Base-by-base conservation (phyloP, 176 grass and related monocot genomes). In the Urochloa ruziziensis region DNA sequence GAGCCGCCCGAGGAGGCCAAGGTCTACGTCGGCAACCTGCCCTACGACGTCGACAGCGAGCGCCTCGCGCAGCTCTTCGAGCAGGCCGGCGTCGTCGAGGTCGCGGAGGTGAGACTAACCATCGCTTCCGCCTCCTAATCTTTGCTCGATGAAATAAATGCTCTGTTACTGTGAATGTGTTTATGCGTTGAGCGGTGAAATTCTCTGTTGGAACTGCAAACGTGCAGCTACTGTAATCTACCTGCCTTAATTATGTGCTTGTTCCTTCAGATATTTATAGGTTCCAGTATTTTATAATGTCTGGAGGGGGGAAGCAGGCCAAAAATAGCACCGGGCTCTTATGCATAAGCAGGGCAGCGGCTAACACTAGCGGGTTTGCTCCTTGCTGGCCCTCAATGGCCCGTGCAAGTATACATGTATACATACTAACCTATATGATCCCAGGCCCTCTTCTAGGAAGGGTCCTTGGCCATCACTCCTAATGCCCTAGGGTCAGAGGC, bases 41-140 rank as follows among this genome's bases (percentile, higher is more conserved):
- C 97, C n/a, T 99, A 84, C 32, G 97, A 96, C 83, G 44, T 96
- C 24, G 90, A 93, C 78, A 99, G 83, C 62, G 91, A 99, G 83
- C 70, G 89, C 64, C 93, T 99, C 36, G 97, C 91, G 2, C 83
- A 92, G 85, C 78, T 99, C 23, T 96, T 99, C 73, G 91, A 99
- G 6, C 64, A 89, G 84, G 91, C 93, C 6, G 93, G 96, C 66
- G 46, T 90, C 23, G 97, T 99, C 42, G 91, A 99, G 73, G 68
- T 94, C 82, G 59, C 97, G 0, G 97, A 99, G 91, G 97, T 99
- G 67, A 86, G 56, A 59, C 0, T 4, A 4, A 25, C n/a, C 56
- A 4, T 59, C 27, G 56, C 56, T 59, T 13, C 24, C 25, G 24
- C 24, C 15, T n/a, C 46, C 11, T 77, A 9, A 24, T 46, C 24